Evolutionary conservation across 495 filamentous ascomycete species (phyloP).

Genomic region (Penicillium robsamsonii): DNA sequence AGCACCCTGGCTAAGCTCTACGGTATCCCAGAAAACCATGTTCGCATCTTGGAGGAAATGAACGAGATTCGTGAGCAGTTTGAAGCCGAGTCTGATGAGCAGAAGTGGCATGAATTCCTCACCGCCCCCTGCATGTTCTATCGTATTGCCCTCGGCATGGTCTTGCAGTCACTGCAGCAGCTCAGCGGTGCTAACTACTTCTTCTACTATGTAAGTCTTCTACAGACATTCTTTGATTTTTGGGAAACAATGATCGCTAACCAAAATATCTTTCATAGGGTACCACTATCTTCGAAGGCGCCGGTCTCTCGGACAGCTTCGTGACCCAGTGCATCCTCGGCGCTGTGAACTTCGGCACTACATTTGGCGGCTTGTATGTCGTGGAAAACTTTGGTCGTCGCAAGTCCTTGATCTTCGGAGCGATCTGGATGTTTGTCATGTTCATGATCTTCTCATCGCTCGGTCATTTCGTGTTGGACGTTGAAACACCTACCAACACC

Average conservation of each 20-base stretch:
- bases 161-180: slow-evolving; percentile 68
- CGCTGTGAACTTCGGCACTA: slow-evolving; percentile 69
- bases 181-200: slow-evolving; percentile 71
- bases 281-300: slow-evolving; percentile 67
- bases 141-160: slow-evolving; percentile 64
- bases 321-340: slow-evolving; percentile 72
- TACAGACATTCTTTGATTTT: not conserved
- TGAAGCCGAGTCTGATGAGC: slow-evolving; percentile 52
- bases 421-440: slow-evolving; percentile 64
- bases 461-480: slow-evolving; percentile 62
- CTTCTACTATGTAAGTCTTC: slow-evolving; percentile 67
- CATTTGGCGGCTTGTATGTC: slow-evolving; percentile 67
- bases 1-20: slow-evolving; percentile 66
- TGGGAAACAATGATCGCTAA: not conserved
- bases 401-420: slow-evolving; percentile 64
- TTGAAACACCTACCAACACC: slow-evolving; percentile 49
- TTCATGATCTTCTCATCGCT: slow-evolving; percentile 71
- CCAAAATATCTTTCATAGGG: slow-evolving; percentile 62
- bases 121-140: slow-evolving; percentile 71
- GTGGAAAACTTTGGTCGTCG: slow-evolving; percentile 71
- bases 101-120: slow-evolving; percentile 66
- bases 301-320: slow-evolving; percentile 67
- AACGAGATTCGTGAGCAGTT: slow-evolving; percentile 61
- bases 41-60: slow-evolving; percentile 65
- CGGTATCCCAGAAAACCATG: slow-evolving; percentile 64